phyloP scores from a whole-genome alignment of 768 basidiomycete genomes.

The Butyriboletus loyo region DNA sequence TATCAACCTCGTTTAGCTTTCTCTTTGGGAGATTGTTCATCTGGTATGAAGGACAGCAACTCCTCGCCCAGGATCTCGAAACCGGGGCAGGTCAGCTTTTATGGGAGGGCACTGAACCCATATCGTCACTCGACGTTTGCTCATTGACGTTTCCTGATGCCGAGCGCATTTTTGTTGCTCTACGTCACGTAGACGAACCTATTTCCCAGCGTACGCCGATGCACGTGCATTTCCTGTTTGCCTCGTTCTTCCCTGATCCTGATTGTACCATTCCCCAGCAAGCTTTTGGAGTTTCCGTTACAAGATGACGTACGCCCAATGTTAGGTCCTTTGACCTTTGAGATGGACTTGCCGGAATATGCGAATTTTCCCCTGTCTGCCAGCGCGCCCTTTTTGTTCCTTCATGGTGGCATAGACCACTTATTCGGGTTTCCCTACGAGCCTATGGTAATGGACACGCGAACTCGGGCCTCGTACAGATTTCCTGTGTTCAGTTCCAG shows the following conservation, averaged over 20 bases:
- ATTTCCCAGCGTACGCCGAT: constrained; percentile 17
- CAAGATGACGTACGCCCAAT: constrained; percentile 8
- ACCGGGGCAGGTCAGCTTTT: constrained; percentile 20
- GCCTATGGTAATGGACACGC: constrained; percentile 15
- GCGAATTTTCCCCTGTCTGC: constrained; percentile 17
- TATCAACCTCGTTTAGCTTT: constrained; percentile 20
- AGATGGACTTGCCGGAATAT: constrained; percentile 18
- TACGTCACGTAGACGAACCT: constrained; percentile 17
- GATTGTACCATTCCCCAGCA: constrained; percentile 8
- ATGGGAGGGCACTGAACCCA: constrained; percentile 9
- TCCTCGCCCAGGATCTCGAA: constrained; percentile 20
- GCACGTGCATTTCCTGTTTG: constrained; percentile 5
- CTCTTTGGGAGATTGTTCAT: constrained; percentile 24
- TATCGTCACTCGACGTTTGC: constrained; percentile 21
- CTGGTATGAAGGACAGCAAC: constrained; percentile 19
- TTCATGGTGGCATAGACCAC: constrained; percentile 15
- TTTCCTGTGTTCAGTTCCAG: constrained; percentile 14
- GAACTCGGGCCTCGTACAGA: constrained; percentile 14
- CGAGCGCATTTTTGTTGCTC: constrained; percentile 19
- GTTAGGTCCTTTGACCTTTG: constrained; percentile 12
- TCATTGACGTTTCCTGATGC: constrained; percentile 16
- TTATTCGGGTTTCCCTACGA: constrained; percentile 7
- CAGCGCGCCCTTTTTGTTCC: constrained; percentile 13
- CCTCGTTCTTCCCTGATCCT: constrained; percentile 1
- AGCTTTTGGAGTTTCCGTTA: constrained; percentile 21